phyloP scores from a whole-genome alignment of 2,329 filamentous ascomycete genomes.

The Botrytis deweyae region DNA sequence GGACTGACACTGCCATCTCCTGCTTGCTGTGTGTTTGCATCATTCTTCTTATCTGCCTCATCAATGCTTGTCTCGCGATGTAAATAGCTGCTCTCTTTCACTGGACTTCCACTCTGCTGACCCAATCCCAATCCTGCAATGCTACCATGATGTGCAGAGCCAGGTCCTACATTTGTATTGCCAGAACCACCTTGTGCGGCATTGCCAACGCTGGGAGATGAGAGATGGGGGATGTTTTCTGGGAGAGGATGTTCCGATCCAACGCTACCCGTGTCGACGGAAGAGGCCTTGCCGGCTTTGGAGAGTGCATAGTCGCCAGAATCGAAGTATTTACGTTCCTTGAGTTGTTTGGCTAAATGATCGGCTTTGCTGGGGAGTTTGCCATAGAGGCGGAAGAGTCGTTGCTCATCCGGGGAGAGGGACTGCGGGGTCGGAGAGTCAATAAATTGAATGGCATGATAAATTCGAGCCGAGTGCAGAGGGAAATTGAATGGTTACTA shows the following conservation, averaged over 20 bases:
- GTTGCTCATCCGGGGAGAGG: constrained; percentile 91
- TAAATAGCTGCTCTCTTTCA: constrained; percentile 88
- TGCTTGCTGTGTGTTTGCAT: constrained; percentile 29
- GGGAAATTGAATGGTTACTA: constrained; percentile 32
- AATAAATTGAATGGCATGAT: constrained; percentile 10
- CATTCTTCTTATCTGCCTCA: constrained; percentile 49
- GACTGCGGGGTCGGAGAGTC: constrained; percentile 54
- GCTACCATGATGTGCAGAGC: constrained; percentile 28
- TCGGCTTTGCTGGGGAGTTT: constrained; percentile 97
- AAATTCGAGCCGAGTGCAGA: neutral
- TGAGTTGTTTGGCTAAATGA: constrained; percentile 95
- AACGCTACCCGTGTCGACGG: constrained; percentile 89
- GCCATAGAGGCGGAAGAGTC: constrained; percentile 94
- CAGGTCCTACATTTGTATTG: constrained; percentile 42
- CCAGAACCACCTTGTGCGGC: constrained; percentile 44
- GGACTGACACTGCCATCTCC: constrained; percentile 43
- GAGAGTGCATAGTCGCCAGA: constrained; percentile 94
- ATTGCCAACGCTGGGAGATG: constrained; percentile 54
- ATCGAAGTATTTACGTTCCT: constrained; percentile 99
- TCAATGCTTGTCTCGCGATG: constrained; percentile 77
- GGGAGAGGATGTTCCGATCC: constrained; percentile 93
- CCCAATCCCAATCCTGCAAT: constrained; percentile 48
- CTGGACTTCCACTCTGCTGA: constrained; percentile 68
- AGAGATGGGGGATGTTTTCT: constrained; percentile 90
- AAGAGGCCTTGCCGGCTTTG: constrained; percentile 94